Evolutionary conservation across 2,329 filamentous ascomycete species (phyloP), one percentile per base, ranked within the genome.

Genomic region (Magnaporthales sp.): DNA sequence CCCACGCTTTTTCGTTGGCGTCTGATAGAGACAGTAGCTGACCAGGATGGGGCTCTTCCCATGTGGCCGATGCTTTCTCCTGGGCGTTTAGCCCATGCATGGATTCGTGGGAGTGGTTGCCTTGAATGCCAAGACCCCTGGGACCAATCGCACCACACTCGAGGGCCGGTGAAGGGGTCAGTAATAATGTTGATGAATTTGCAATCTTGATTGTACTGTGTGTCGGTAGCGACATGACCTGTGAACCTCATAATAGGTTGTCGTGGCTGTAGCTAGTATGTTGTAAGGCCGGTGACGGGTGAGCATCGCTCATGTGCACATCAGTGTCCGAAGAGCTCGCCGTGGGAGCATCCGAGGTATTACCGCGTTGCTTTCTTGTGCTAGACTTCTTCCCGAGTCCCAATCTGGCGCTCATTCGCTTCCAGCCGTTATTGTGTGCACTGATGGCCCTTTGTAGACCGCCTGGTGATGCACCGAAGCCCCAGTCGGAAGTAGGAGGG

Each of bases 401-500:
- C 4, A 89, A 76, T 69, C 86, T 88, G 7, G 83, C 85, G 22
- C 86, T 82, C 72, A 89, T 83, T 73, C 86, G 88, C 76, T 88
- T 89, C 86, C 86, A 89, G 64, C 86, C 81, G 67, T 83, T 86
- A 70, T 77, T 84, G 71, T 84, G 82, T 2, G 82, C 82, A 46
- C 81, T 81, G 64, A 86, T 79, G 15, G 84, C 83, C 67, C 83
- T 80, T 63, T 86, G 83, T 26, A 86, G 75, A 15, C 81, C 79
- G n/a, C 80, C 82, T 0, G 84, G 83, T 5, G 84, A 84, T 0
- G 80, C 75, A 68, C 77, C 78, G 69, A 85, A 83, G 3, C 77
- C 75, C 77, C 82, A 86, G 68, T 88, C 84, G 0, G 85, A 83
- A 0, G 83, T 85, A 0, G 90, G 89, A 38, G 91, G 89, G 3